A percentile compares a stretch with the other conserved stretches of the same genome.
Conservation (phyloP, 306 rosid genomes). For the Luffa acutangula region DNA sequence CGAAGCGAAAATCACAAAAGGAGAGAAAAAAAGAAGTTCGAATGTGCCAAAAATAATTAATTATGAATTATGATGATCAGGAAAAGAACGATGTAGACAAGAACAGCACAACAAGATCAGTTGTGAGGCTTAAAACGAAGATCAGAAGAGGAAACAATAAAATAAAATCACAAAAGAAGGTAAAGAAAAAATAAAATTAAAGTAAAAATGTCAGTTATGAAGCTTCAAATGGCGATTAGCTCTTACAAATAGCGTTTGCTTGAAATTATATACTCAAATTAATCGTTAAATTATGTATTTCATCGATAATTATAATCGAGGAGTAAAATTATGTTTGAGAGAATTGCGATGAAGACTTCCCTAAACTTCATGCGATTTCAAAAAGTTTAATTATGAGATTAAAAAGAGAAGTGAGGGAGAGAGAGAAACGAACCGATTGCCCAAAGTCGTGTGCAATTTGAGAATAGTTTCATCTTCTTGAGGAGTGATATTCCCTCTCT, state of each 20-base stretch:
- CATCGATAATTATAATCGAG: neutral
- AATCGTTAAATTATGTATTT: neutral
- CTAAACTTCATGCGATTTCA: neutral
- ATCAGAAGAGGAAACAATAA: neutral
- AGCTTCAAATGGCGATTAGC: neutral
- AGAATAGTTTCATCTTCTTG: slow-evolving; percentile 83
- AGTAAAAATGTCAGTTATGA: neutral
- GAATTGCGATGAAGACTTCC: neutral
- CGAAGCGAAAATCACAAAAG: neutral
- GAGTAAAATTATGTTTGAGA: neutral
- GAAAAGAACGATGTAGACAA: neutral
- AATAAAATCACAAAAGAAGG: neutral
- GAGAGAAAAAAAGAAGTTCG: neutral
- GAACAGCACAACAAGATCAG: neutral
- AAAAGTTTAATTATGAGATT: neutral
- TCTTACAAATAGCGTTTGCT: neutral
- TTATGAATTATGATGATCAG: neutral
- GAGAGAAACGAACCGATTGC: slow-evolving; percentile 46
- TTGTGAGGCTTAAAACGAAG: neutral
- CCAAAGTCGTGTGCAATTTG: slow-evolving; percentile 55
- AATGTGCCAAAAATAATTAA: neutral
- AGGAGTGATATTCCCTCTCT: slow-evolving; percentile 78
- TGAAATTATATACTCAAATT: neutral
- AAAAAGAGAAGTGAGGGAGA: neutral
- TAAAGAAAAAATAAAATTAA: neutral